phyloP scores from a whole-genome alignment of 169 alveolate genomes.

The Cryptosporidium tyzzeri region DNA sequence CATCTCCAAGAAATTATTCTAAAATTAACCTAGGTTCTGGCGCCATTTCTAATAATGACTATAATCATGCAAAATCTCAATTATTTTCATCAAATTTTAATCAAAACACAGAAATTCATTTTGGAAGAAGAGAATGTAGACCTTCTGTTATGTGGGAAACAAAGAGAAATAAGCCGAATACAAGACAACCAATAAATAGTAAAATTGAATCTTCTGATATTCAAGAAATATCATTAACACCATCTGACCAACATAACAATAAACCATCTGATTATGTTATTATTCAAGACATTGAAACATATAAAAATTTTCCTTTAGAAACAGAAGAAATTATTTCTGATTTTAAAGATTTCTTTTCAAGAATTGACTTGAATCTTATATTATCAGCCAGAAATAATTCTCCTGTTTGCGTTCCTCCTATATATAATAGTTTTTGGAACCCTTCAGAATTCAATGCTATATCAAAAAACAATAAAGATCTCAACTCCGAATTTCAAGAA shows the following conservation, averaged over 20 bases:
- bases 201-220: background rate
- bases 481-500: constrained; percentile 1
- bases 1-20: constrained; percentile 1
- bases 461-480: background rate
- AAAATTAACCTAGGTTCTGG: background rate
- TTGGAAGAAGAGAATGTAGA: constrained; percentile 75
- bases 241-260: background rate
- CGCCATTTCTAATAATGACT: background rate
- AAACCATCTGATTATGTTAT: background rate
- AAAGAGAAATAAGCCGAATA: constrained; percentile 31
- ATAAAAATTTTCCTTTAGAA: background rate
- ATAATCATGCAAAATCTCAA: background rate
- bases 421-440: background rate
- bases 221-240: background rate
- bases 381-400: background rate
- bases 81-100: background rate
- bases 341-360: background rate
- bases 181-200: background rate
- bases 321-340: background rate
- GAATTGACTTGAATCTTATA: background rate
- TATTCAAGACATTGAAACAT: background rate
- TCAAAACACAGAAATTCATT: constrained; percentile 29
- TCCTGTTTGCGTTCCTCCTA: background rate
- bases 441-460: constrained; percentile 5
- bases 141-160: constrained; percentile 77